A percentile compares a stretch with the other conserved stretches of the same genome.
Evolutionary conservation across 1,284 basidiomycete genomes (phyloP).

Genomic region (Apiotrichum laibachii): DNA sequence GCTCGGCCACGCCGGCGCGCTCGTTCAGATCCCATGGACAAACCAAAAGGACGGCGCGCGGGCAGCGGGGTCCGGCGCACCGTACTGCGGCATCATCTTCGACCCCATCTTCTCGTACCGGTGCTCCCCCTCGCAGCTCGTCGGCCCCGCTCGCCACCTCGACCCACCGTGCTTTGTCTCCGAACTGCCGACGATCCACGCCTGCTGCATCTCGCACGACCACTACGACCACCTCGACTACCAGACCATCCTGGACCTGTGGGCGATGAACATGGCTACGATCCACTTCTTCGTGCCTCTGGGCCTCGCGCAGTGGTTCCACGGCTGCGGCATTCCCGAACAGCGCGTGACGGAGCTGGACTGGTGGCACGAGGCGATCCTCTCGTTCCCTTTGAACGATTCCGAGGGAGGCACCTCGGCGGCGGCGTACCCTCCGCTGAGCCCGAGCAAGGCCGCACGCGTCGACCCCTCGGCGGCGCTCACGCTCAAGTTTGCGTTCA

Average conservation of each 20-base stretch:
- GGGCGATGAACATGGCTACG: slow-evolving; percentile 40
- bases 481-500: slow-evolving; percentile 45
- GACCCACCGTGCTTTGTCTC: slow-evolving; percentile 45
- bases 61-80: neutral
- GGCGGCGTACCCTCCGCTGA: neutral
- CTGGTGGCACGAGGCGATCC: slow-evolving; percentile 49
- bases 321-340: slow-evolving; percentile 36
- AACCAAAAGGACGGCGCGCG: slow-evolving; percentile 23
- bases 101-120: slow-evolving; percentile 51
- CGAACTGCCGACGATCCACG: slow-evolving; percentile 45
- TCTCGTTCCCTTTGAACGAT: slow-evolving; percentile 29
- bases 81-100: slow-evolving; percentile 40
- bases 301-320: slow-evolving; percentile 48
- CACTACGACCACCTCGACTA: slow-evolving; percentile 53
- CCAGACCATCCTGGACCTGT: slow-evolving; percentile 47
- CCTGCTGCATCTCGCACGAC: slow-evolving; percentile 48
- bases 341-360: slow-evolving; percentile 48
- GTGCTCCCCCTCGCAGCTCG: slow-evolving; percentile 48
- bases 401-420: neutral
- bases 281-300: slow-evolving; percentile 51
- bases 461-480: slow-evolving; percentile 21
- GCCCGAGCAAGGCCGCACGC: neutral
- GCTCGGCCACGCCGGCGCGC: slow-evolving; percentile 48
- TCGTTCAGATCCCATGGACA: slow-evolving; percentile 45
- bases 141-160: slow-evolving; percentile 46